A percentile compares a stretch with the other conserved stretches of the same genome.
These are phyloP conservation scores for sorghum (Sorghum bicolor) DNA, from an alignment of 176 grass and related monocot genomes.

Conservation along the genomic window DNA sequence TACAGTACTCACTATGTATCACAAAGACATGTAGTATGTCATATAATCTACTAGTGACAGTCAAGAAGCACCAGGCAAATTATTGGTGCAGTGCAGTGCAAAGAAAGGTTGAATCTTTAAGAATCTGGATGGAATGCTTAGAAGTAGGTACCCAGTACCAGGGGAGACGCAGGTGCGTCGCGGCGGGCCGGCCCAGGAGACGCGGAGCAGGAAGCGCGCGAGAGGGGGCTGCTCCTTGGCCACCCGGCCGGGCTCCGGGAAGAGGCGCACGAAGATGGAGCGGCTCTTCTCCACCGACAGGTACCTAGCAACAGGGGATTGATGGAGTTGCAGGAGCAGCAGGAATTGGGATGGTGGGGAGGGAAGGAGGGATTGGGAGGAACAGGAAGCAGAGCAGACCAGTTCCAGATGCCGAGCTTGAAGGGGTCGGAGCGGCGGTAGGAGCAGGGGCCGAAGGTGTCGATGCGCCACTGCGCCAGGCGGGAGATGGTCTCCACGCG, in stretches of 20 bases:
- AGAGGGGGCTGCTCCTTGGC: slow-evolving; percentile 81
- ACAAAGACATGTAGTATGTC: not conserved
- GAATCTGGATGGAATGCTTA: not conserved
- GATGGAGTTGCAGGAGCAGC: not conserved
- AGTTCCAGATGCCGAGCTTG: slow-evolving; percentile 96
- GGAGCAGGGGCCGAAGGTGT: slow-evolving; percentile 80
- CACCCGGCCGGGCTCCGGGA: slow-evolving; percentile 73
- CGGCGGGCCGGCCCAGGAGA: slow-evolving; percentile 54
- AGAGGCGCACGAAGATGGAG: slow-evolving; percentile 64
- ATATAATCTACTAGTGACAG: not conserved
- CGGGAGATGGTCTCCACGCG: slow-evolving; percentile 89
- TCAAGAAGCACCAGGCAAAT: not conserved
- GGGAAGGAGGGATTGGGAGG: not conserved
- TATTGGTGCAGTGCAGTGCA: not conserved
- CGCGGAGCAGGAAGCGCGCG: slow-evolving; percentile 75
- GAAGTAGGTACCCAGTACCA: slow-evolving; percentile 27
- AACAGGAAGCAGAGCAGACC: slow-evolving; percentile 4
- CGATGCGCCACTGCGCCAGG: slow-evolving; percentile 87
- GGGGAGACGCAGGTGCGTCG: slow-evolving; percentile 60
- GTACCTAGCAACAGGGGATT: slow-evolving; percentile 29
- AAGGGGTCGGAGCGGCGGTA: slow-evolving; percentile 90
- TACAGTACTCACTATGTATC: not conserved
- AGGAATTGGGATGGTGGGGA: not conserved
- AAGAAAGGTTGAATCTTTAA: not conserved
- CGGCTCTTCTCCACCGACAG: slow-evolving; percentile 81